A percentile compares a stretch with the other conserved stretches of the same genome.
Conservation (phyloP, 2,329 filamentous ascomycete species). For the Microsporum audouinii region DNA sequence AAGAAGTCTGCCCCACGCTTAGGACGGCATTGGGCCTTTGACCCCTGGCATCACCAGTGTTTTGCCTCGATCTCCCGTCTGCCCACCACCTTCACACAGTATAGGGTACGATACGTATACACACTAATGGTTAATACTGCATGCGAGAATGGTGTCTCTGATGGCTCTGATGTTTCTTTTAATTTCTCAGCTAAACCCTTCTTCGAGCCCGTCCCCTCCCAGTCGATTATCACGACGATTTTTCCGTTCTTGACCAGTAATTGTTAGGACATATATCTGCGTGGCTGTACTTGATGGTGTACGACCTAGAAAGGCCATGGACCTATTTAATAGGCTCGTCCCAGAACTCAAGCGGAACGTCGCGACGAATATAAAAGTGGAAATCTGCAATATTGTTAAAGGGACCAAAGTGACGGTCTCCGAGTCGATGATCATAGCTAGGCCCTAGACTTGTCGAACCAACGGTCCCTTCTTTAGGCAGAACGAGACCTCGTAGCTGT, state of each 20-base stretch:
- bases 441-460: conserved; percentile 10
- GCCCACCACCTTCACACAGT: neutral
- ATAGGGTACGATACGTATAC: neutral
- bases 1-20: neutral
- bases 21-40: neutral
- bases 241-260: conserved; percentile 22
- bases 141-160: no score
- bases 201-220: conserved; percentile 22
- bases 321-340: neutral
- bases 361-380: conserved; percentile 4
- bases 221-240: conserved; percentile 38
- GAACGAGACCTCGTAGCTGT: conserved; percentile 5
- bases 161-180: no score
- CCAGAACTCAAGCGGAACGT: neutral
- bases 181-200: no score
- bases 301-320: conserved; percentile 6
- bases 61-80: neutral
- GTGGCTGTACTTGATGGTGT: neutral
- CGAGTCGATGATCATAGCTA: conserved; percentile 22
- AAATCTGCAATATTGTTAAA: conserved; percentile 6
- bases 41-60: neutral
- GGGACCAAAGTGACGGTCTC: conserved; percentile 3
- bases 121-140: no score
- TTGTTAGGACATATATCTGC: conserved; percentile 14
- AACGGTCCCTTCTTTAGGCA: conserved; percentile 6